A percentile compares a stretch with the other conserved stretches of the same genome.
Evolutionary conservation across 2,329 filamentous ascomycete species (phyloP).

Genomic region (Fusarium staphyleae): DNA sequence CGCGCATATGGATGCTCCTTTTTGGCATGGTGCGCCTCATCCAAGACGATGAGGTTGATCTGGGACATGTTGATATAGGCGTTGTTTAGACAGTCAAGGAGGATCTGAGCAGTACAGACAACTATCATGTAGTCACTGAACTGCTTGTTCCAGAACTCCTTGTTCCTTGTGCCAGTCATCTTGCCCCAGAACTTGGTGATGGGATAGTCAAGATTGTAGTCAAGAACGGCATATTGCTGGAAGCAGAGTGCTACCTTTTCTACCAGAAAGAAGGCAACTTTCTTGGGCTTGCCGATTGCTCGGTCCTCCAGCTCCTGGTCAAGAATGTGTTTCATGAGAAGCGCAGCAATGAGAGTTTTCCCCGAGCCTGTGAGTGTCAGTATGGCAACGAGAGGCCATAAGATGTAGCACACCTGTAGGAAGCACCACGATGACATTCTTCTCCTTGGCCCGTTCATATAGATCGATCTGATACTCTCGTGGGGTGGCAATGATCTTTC

Average conservation of each 20-base stretch:
- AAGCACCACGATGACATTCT: conserved; percentile 91
- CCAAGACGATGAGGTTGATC: conserved; percentile 91
- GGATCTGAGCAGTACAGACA: conserved; percentile 90
- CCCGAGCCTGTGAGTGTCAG: conserved; percentile 70
- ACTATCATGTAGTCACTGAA: conserved; percentile 77
- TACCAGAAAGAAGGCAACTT: conserved; percentile 86
- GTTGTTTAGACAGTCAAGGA: conserved; percentile 78
- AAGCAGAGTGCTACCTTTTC: conserved; percentile 90
- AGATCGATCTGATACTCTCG: conserved; percentile 92
- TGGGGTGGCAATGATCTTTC: conserved; percentile 74
- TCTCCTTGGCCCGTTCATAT: conserved; percentile 82
- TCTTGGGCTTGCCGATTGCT: conserved; percentile 62
- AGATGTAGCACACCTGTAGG: conserved; percentile 70
- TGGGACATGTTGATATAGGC: conserved; percentile 81
- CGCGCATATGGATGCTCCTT: conserved; percentile 89
- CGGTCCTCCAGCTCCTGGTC: conserved; percentile 79
- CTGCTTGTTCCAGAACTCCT: conserved; percentile 59
- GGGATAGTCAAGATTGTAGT: conserved; percentile 79
- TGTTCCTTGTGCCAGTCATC: conserved; percentile 57
- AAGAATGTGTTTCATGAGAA: conserved; percentile 79
- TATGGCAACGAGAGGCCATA: accelerated
- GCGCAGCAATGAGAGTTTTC: conserved; percentile 93
- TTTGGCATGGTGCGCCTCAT: conserved; percentile 96
- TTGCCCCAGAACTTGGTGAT: conserved; percentile 78
- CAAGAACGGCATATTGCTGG: conserved; percentile 85